Percentiles rank a stretch among this genome's conserved stretches.
phyloP scores from a whole-genome alignment of 495 filamentous ascomycete species.

The Aspergillus incahuasiensis region DNA sequence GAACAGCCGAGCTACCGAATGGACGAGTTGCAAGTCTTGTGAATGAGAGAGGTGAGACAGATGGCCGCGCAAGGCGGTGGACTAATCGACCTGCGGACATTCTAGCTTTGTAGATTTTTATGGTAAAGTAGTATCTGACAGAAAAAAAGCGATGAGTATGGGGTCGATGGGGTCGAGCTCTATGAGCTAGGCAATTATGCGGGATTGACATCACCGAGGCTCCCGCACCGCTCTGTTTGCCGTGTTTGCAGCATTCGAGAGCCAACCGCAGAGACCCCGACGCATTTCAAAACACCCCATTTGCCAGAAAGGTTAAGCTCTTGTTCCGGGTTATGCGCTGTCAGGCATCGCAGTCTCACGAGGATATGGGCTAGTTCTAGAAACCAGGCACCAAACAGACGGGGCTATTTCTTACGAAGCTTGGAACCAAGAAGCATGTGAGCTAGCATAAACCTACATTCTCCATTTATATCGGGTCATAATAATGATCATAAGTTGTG shows the following conservation, averaged over 20 bases:
- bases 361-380: no score
- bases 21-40: slow-evolving; percentile 25
- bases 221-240: slow-evolving; percentile 29
- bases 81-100: slow-evolving; percentile 40
- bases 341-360: no score
- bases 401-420: background rate
- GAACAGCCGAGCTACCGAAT: slow-evolving; percentile 35
- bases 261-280: slow-evolving; percentile 15
- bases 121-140: background rate
- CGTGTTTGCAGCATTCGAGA: slow-evolving; percentile 31
- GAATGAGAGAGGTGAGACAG: slow-evolving; percentile 21
- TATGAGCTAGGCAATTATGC: slow-evolving; percentile 9
- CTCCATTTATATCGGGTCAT: slow-evolving; percentile 28
- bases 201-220: slow-evolving; percentile 42
- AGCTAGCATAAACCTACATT: background rate
- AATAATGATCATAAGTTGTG: slow-evolving; percentile 39
- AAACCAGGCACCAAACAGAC: no score
- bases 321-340: background rate
- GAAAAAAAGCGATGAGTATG: background rate
- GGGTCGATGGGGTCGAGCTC: background rate
- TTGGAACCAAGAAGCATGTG: background rate
- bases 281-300: slow-evolving; percentile 12
- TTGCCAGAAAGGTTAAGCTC: background rate
- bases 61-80: slow-evolving; percentile 28
- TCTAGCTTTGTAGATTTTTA: slow-evolving; percentile 9